Percentiles rank a stretch among this genome's conserved stretches.
phyloP scores from a whole-genome alignment of 495 filamentous ascomycete genomes.

The Neurospora sp. region DNA sequence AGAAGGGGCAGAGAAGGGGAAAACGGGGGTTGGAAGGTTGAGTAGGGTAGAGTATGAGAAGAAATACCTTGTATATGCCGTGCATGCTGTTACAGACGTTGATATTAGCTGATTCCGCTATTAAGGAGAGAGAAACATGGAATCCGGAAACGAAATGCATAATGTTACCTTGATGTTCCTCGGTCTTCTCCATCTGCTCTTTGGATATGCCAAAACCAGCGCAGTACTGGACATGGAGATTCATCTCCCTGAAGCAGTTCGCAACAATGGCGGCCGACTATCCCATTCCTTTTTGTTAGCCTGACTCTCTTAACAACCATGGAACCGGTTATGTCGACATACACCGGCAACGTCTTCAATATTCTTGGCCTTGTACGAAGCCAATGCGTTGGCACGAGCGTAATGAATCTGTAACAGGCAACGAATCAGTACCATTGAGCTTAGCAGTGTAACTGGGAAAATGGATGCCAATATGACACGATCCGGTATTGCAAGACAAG shows the following conservation, averaged over 20 bases:
- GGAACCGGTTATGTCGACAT: conserved; percentile 7
- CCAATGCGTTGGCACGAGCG: conserved; percentile 72
- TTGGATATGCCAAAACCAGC: conserved; percentile 65
- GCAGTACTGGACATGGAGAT: conserved; percentile 74
- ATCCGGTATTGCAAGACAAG: not conserved
- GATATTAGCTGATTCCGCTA: not conserved
- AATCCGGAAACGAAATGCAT: not conserved
- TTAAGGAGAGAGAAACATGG: not conserved
- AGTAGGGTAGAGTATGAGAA: not conserved
- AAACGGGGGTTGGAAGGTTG: not conserved
- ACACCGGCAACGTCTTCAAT: conserved; percentile 63
- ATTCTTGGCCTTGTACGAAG: conserved; percentile 66
- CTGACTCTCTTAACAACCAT: not conserved
- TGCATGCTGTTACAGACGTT: conserved; percentile 42
- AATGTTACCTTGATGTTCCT: conserved; percentile 58
- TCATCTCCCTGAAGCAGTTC: conserved; percentile 70
- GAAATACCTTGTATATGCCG: conserved; percentile 51
- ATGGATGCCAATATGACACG: not conserved
- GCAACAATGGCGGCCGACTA: conserved; percentile 62
- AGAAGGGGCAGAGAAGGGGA: not conserved
- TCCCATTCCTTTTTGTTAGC: conserved; percentile 8
- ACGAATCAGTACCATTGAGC: not conserved
- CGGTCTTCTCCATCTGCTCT: conserved; percentile 58
- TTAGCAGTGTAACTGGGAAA: not conserved
- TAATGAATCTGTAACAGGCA: conserved; percentile 58